Conservation (phyloP, 208 protist genomes). For the Acanthamoeba castellanii region DNA sequence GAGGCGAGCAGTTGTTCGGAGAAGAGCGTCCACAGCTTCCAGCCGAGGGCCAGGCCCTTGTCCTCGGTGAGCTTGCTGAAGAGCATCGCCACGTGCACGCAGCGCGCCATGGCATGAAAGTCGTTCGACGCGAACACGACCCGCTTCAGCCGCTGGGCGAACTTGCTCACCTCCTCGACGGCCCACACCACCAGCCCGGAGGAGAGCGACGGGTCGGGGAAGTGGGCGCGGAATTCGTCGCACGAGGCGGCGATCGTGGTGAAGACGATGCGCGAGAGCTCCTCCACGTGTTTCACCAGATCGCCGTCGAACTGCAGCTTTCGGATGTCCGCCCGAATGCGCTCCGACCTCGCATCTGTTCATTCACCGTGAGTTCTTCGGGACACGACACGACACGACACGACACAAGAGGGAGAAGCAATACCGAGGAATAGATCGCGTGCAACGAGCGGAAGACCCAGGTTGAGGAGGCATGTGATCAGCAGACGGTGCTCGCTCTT, state of each 20-base stretch:
- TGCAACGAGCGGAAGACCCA: neutral
- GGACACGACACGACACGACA: neutral
- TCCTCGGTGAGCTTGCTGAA: neutral
- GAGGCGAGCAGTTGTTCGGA: neutral
- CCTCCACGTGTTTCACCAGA: neutral
- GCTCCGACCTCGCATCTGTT: neutral
- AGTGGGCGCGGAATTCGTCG: neutral
- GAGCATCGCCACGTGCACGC: conserved; percentile 20
- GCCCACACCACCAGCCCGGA: neutral
- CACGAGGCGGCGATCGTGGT: conserved; percentile 1
- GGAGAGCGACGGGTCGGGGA: neutral
- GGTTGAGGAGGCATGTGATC: neutral
- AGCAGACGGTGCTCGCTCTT: neutral
- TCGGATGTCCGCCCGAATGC: neutral
- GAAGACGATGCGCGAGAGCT: conserved; percentile 1
- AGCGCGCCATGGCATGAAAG: neutral
- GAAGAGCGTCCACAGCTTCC: neutral
- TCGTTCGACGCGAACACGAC: conserved; percentile 7
- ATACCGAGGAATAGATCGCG: neutral
- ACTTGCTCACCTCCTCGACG: conserved; percentile 4
- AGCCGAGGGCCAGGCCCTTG: conserved; percentile 11
- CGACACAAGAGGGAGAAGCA: neutral
- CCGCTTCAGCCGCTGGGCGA: conserved; percentile 8
- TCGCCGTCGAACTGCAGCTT: conserved; percentile 50
- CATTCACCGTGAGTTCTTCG: neutral